Conservation (phyloP, 805 yeast genomes). For the Wickerhamomyces hampshirensis region DNA sequence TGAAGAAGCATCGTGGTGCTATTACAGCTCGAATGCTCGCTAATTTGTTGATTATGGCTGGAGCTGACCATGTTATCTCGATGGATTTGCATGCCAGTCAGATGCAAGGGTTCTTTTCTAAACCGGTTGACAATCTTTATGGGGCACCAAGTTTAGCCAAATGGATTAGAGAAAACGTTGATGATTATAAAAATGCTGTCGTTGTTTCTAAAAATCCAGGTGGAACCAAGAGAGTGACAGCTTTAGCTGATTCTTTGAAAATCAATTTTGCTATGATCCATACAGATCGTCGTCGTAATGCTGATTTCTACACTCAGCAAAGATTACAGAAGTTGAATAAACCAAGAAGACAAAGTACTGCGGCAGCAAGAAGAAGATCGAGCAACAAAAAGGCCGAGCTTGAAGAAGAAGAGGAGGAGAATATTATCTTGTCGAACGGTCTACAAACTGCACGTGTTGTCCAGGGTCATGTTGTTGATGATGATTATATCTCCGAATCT, state of each 20-base stretch:
- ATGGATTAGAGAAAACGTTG: conserved; percentile 90
- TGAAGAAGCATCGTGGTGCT: conserved; percentile 99
- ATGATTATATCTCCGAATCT: conserved; percentile 49
- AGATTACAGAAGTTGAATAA: conserved; percentile 28
- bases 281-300: conserved; percentile 91
- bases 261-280: conserved; percentile 98
- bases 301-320: conserved; percentile 49
- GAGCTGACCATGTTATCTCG: conserved; percentile 97
- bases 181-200: conserved; percentile 82
- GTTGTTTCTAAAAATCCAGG: conserved; percentile 99
- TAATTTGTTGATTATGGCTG: conserved; percentile 92
- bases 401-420: conserved; percentile 56
- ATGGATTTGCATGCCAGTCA: conserved; percentile 97
- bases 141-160: conserved; percentile 95
- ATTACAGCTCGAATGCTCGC: conserved; percentile 98
- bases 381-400: conserved; percentile 35
- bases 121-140: conserved; percentile 93
- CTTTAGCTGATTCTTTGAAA: conserved; percentile 93
- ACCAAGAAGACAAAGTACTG: conserved; percentile 43
- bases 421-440: conserved; percentile 67
- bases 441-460: conserved; percentile 95
- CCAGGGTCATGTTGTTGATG: conserved; percentile 95
- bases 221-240: conserved; percentile 96
- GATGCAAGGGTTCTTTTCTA: conserved; percentile 98
- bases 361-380: conserved; percentile 36